Percentiles rank a stretch among this genome's conserved stretches.
Evolutionary conservation across 306 rosid species (phyloP).

Genomic region (Castanea mollissima): DNA sequence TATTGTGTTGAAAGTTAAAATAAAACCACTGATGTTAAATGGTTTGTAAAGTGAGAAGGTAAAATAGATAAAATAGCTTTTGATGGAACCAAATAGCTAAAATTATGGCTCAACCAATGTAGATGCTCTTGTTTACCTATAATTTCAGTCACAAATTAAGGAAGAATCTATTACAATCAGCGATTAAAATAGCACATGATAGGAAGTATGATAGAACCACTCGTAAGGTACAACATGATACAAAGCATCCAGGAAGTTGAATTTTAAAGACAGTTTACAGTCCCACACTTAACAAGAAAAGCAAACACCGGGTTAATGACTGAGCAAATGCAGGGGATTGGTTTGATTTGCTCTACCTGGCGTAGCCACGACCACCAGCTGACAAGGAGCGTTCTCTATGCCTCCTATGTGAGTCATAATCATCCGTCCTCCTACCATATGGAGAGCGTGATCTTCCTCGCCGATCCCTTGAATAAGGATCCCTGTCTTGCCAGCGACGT

Average conservation of each 20-base stretch:
- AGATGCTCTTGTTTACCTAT: neutral
- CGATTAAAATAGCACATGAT: too few relatives aligned
- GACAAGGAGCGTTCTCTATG: slow-evolving; percentile 28
- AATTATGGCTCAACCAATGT: too few relatives aligned
- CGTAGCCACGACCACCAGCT: slow-evolving; percentile 12
- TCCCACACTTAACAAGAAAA: neutral
- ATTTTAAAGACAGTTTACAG: neutral
- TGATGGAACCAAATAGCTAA: too few relatives aligned
- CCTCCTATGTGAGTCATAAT: slow-evolving; percentile 28
- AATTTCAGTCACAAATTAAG: neutral
- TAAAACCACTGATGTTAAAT: too few relatives aligned
- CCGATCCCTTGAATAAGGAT: slow-evolving; percentile 32
- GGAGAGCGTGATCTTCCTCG: slow-evolving; percentile 47
- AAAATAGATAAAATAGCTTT: too few relatives aligned
- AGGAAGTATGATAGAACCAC: neutral
- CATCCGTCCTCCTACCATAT: slow-evolving; percentile 25
- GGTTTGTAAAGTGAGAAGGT: too few relatives aligned
- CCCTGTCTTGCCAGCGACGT: slow-evolving; percentile 33
- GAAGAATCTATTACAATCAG: too few relatives aligned
- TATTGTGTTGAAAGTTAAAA: too few relatives aligned
- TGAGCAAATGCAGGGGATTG: neutral
- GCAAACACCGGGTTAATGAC: neutral
- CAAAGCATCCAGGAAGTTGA: neutral
- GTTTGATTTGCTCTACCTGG: neutral
- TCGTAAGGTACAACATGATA: neutral